These are phyloP conservation scores for Epichloe hybrida DNA, from an alignment of 2,329 filamentous ascomycete species.

Conservation along the genomic window DNA sequence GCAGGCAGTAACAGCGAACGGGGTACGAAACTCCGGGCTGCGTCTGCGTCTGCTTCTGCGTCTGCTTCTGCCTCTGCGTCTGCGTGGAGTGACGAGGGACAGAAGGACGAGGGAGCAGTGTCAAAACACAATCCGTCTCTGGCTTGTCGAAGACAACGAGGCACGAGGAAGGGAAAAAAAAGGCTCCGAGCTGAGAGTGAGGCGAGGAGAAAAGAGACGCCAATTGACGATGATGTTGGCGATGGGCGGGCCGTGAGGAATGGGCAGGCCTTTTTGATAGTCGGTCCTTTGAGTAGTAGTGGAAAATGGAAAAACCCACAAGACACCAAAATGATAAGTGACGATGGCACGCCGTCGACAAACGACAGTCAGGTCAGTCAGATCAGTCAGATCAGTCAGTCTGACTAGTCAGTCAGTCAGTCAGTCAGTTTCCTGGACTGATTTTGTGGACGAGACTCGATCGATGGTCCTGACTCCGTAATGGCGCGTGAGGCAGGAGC, in stretches of 20 bases:
- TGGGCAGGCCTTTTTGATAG: background rate
- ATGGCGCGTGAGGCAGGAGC: conserved; percentile 1
- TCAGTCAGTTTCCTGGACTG: background rate
- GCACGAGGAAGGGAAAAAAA: background rate
- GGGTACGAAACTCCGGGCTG: conserved; percentile 1
- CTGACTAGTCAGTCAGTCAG: too few relatives aligned
- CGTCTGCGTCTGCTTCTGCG: background rate
- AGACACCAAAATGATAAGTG: too few relatives aligned
- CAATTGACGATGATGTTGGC: background rate
- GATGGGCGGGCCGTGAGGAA: background rate
- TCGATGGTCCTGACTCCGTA: background rate
- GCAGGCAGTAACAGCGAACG: background rate
- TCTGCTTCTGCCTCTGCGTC: background rate
- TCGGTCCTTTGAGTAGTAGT: too few relatives aligned
- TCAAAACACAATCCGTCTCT: too few relatives aligned
- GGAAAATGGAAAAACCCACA: too few relatives aligned
- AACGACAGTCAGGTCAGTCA: too few relatives aligned
- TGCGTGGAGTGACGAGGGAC: background rate
- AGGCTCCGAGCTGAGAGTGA: background rate
- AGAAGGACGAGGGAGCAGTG: too few relatives aligned
- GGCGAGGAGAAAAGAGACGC: background rate
- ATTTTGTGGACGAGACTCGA: background rate
- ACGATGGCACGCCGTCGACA: too few relatives aligned
- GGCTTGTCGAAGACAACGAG: too few relatives aligned
- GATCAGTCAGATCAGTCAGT: too few relatives aligned